Percentiles rank a stretch among this genome's conserved stretches.
These are phyloP conservation scores for Adiantum capillusveneris DNA, from an alignment of 75 land plant genomes.

Conservation along the genomic window DNA sequence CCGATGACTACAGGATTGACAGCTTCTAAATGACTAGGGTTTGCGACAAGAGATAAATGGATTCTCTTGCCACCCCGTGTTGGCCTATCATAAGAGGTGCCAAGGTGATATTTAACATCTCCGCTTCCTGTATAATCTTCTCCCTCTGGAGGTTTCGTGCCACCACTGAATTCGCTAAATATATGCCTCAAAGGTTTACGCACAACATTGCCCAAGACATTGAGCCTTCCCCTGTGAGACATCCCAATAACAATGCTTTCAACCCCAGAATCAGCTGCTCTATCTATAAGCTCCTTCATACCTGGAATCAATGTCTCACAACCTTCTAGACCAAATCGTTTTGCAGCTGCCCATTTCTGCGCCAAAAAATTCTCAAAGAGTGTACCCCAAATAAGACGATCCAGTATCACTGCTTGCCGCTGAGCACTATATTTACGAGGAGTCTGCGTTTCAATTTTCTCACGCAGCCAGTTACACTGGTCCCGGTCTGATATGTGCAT, in stretches of 20 bases:
- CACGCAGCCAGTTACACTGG: slow-evolving; percentile 92
- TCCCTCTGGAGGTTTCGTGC: slow-evolving; percentile 57
- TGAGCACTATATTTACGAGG: slow-evolving; percentile 40
- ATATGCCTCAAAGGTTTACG: slow-evolving; percentile 87
- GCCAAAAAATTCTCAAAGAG: slow-evolving; percentile 92
- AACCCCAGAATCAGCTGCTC: slow-evolving; percentile 85
- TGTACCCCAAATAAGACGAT: slow-evolving; percentile 88
- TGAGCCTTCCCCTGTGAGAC: slow-evolving; percentile 93
- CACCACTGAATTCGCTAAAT: slow-evolving; percentile 88
- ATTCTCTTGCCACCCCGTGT: slow-evolving; percentile 86
- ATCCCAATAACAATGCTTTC: slow-evolving; percentile 94
- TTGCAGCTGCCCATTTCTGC: slow-evolving; percentile 88
- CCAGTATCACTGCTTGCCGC: slow-evolving; percentile 72
- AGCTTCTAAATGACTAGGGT: slow-evolving; percentile 97
- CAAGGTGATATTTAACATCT: slow-evolving; percentile 95
- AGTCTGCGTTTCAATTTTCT: slow-evolving; percentile 70
- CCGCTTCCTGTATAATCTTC: slow-evolving; percentile 93
- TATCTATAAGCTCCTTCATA: slow-evolving; percentile 97
- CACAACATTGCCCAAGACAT: slow-evolving; percentile 92
- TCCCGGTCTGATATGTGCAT: slow-evolving; percentile 93
- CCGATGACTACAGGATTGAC: slow-evolving; percentile 97
- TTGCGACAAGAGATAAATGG: slow-evolving; percentile 88
- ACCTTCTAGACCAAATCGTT: slow-evolving; percentile 95
- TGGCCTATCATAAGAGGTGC: slow-evolving; percentile 96
- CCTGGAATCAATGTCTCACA: slow-evolving; percentile 96